Evolutionary conservation across 495 filamentous ascomycete species (phyloP), one percentile per base, ranked within the genome.

Genomic region (Penicillium nucicola): DNA sequence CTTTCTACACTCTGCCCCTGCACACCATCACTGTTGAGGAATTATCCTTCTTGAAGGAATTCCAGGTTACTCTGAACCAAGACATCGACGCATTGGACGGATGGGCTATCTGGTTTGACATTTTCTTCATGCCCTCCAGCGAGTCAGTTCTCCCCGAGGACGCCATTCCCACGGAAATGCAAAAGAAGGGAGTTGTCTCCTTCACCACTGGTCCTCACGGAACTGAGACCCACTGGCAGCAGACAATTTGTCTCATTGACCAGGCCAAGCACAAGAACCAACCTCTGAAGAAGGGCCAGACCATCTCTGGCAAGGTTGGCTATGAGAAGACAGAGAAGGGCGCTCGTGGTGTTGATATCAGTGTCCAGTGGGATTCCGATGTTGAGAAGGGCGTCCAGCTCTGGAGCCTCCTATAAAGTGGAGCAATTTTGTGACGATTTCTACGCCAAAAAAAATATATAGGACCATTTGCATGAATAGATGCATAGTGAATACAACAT

Each of bases 81-180:
- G 74, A 83, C 53, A 72, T 83, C 42, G 77, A 82, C 51, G 65
- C 73, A 3, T 68, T 85, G 18, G 79, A 85, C 65, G 83, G 81
- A 13, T 86, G 73, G 63, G 68, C 73, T 15, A 77, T 85, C 48
- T 85, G 82, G 81, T 85, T 86, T 51, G 83, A 86, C 56, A 82
- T 79, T 4, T 82, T 81, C 68, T 85, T 86, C 59, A 70, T 81
- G 62, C 74, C 76, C 3, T 74, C 75, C 2, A 57, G 68, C 15
- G 65, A 74, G 6, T 67, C 74, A 41, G 56, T 57, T 4, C 58
- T 80, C 15, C 68, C 77, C 3, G 63, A 73, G 15, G 62, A 80
- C 58, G 70, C 69, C 7, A 57, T 66, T 31, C 67, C 68, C 28
- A 61, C 68, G 22, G 70, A 74, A 31, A 69, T 71, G 67, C 62